Conservation (phyloP, 306 rosid genomes). For the Acacia confusa region DNA sequence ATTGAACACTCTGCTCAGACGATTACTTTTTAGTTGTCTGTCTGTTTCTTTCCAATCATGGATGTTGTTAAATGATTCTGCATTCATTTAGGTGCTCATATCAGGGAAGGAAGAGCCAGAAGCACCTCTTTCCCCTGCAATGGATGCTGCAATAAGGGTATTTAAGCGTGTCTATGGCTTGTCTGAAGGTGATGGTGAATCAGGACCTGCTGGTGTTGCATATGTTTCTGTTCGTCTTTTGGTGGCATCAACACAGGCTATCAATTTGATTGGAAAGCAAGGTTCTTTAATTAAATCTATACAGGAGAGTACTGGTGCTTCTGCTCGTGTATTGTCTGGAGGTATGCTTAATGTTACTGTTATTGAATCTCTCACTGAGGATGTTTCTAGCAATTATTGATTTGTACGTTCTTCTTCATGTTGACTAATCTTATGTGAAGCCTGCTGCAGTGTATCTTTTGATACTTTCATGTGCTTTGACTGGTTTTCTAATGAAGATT, state of each 20-base stretch:
- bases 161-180: constrained; percentile 83
- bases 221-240: constrained; percentile 74
- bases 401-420: constrained; percentile 3
- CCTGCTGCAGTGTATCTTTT: constrained; percentile 23
- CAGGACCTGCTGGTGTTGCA: constrained; percentile 52
- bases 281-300: constrained; percentile 90
- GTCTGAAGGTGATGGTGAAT: constrained; percentile 59
- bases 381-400: constrained; percentile 17
- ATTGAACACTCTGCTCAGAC: background rate
- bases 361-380: background rate
- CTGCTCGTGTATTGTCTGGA: constrained; percentile 79
- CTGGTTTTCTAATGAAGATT: background rate
- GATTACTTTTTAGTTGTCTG: background rate
- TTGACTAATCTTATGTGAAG: constrained; percentile 15
- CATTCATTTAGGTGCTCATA: constrained; percentile 64
- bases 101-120: constrained; percentile 90
- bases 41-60: constrained; percentile 14
- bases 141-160: constrained; percentile 86
- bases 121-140: constrained; percentile 82
- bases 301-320: constrained; percentile 78
- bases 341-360: constrained; percentile 49
- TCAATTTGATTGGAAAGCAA: constrained; percentile 94
- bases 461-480: background rate
- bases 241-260: constrained; percentile 96
- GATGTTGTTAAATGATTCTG: constrained; percentile 20